Base-by-base conservation (phyloP, 768 basidiomycete species). In the Termitomyces sp. region DNA sequence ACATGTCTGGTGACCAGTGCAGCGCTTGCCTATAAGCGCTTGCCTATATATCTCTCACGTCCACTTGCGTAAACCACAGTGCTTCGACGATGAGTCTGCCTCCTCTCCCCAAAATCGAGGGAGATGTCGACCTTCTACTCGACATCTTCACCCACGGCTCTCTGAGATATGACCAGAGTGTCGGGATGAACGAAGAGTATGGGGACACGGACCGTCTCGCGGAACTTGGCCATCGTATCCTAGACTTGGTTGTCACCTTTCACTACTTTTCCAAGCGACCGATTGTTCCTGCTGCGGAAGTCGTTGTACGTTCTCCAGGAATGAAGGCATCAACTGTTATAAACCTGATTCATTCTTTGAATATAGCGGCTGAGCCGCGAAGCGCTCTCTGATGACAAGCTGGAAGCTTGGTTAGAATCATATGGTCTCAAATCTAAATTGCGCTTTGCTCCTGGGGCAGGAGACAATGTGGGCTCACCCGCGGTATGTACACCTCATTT, bases 161-260 rank as follows among this genome's bases (percentile, higher is more conserved):
- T 3, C 63, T 81, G 20, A 73, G 75, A 58, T 51, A 59, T 45
- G 15, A 63, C 41, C 41, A 20, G n/a, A 20, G 5, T 12, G 64
- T 68, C 4, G 55, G 58, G 4, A 51, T 69, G 62, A 78, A 78
- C 31, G 72, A 78, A 5, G 76, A 80, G 44, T 86, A 85, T 63
- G 84, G 86, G 12, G 83, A 85, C 63, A 77, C 76, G 22, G 79
- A 82, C 24, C 82, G 89, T 47, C 78, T 91, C 13, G 79, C 79
- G 6, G 77, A 79, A 47, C 74, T 90, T 12, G 89, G 89, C 8
- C 66, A 72, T 52, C 76, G 73, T 58, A 79, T 80, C 5, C 72
- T 88, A 39, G 73, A 81, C 37, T 72, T 86, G 62, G 76, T 73
- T 3, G 77, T 85, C 48, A 82, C 82, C 56, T 73, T 73, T 62